A percentile compares a stretch with the other conserved stretches of the same genome.
Evolutionary conservation across 2,329 filamentous ascomycete genomes (phyloP).

Genomic region (Alternaria rosae): DNA sequence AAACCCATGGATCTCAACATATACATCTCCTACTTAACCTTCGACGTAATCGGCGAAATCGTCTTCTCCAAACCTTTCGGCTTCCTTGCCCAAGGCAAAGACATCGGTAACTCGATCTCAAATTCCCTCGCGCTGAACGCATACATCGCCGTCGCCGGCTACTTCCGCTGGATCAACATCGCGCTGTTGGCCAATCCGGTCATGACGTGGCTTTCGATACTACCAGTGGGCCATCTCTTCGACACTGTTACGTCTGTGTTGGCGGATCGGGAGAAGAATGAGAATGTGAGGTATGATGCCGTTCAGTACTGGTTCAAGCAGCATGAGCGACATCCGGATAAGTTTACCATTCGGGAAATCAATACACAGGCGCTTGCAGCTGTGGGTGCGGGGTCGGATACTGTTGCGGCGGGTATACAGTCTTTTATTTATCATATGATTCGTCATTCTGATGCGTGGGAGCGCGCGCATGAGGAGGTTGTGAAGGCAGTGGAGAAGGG

Average conservation of each 20-base stretch:
- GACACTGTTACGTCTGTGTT: conserved; percentile 47
- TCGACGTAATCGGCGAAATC: conserved; percentile 51
- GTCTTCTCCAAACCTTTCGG: conserved; percentile 48
- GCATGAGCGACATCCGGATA: conserved; percentile 44
- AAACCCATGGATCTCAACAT: conserved; percentile 29
- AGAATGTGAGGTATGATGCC: conserved; percentile 45
- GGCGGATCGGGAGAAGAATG: conserved; percentile 43
- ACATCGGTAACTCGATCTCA: conserved; percentile 49
- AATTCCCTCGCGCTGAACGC: conserved; percentile 22
- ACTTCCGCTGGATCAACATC: conserved; percentile 21
- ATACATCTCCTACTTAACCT: conserved; percentile 53
- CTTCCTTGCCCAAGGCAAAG: conserved; percentile 28
- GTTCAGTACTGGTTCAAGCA: conserved; percentile 49
- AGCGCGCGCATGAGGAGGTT: conserved; percentile 15
- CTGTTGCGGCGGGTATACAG: conserved; percentile 46
- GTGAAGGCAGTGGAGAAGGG: conserved; percentile 1
- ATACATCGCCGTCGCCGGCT: conserved; percentile 3
- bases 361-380: conserved; percentile 45
- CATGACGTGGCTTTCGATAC: conserved; percentile 45
- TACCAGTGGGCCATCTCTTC: conserved; percentile 50
- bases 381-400: conserved; percentile 52
- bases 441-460: conserved; percentile 20
- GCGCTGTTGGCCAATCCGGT: conserved; percentile 48
- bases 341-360: conserved; percentile 46
- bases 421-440: conserved; percentile 50